A percentile compares a stretch with the other conserved stretches of the same genome.
phyloP scores from a whole-genome alignment of 768 basidiomycete species.

The Psilocybe azurescens region DNA sequence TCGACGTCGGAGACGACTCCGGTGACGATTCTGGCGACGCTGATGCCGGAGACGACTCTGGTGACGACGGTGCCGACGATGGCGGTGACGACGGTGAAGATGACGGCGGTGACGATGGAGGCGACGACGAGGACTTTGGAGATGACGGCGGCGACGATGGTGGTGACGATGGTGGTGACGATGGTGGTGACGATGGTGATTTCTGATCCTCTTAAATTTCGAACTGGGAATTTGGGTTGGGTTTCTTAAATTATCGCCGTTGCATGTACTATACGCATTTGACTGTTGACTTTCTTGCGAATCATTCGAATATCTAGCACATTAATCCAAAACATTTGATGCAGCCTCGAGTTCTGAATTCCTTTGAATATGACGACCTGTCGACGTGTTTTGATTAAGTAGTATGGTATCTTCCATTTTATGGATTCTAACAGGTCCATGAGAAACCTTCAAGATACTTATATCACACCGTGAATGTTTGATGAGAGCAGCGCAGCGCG shows the following conservation, averaged over 20 bases:
- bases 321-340: constrained; percentile 18
- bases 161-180: constrained; percentile 14
- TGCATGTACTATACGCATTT: constrained; percentile 4
- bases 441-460: too few species aligned
- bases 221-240: constrained; percentile 5
- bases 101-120: constrained; percentile 13
- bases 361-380: too few species aligned
- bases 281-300: constrained; percentile 8
- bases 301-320: constrained; percentile 16
- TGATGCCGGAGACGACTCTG: constrained; percentile 7
- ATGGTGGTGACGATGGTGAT: constrained; percentile 10
- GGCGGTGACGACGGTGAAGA: constrained; percentile 13
- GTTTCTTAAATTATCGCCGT: constrained; percentile 1
- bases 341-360: not conserved
- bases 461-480: too few species aligned
- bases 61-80: constrained; percentile 15
- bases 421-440: too few species aligned
- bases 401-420: too few species aligned
- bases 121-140: constrained; percentile 15
- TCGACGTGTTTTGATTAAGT: too few species aligned
- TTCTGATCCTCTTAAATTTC: constrained; percentile 11
- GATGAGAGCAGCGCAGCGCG: too few species aligned
- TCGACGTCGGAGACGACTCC: constrained; percentile 15
- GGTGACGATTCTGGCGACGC: constrained; percentile 5
- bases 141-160: constrained; percentile 6